Base-by-base conservation (phyloP, 2,329 filamentous ascomycete species). In the Botrytis pseudocinerea region DNA sequence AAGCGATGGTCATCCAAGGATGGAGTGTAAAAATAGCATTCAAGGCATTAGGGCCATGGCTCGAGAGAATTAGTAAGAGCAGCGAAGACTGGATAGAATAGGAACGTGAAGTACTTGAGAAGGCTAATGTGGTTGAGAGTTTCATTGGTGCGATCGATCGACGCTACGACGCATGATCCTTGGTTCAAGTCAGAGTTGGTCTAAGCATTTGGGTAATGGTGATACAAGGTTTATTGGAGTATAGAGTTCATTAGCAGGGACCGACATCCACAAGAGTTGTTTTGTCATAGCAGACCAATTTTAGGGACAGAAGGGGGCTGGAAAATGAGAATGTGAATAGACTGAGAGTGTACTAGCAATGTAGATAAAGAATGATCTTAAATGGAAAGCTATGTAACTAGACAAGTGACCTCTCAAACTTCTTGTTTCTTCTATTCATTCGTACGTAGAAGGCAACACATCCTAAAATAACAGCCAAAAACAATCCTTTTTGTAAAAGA, bases 391-490 rank as follows among this genome's bases (percentile, higher is more conserved):
- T 74, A 71, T 72, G 61, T 65, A 75, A 73, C 78, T 74, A 80
- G 42, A 77, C 79, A 74, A 79, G 76, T 70, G 77, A 80, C 77
- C 78, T 79, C 46, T 77, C 35, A 72, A 72, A 80, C 60, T 76
- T 74, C 60, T 74, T 78, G 54, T 38, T 76, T 76, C 79, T 82
- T 76, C 78, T 82, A 75, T 78, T 82, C 35, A 84, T 75, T 74
- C 84, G 84, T 70, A 87, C 69, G 80, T 85, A 87, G 63, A 83
- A 77, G 40, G 80, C 84, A 68, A 89, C 79, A 69, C 82, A 85
- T 40, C 80, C 83, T 57, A 87, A 75, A 73, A 89, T 83, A 68
- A 87, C 82, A 61, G 81, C 82, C 76, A 88, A 85, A 69, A 89
- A 79, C 65, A 86, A 79, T n/a, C 82, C 83, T 82, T 87, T 89